Percentiles rank a stretch among this genome's conserved stretches.
Evolutionary conservation across 2,329 filamentous ascomycete species (phyloP).

Genomic region (Phyllosticta capitalensis): DNA sequence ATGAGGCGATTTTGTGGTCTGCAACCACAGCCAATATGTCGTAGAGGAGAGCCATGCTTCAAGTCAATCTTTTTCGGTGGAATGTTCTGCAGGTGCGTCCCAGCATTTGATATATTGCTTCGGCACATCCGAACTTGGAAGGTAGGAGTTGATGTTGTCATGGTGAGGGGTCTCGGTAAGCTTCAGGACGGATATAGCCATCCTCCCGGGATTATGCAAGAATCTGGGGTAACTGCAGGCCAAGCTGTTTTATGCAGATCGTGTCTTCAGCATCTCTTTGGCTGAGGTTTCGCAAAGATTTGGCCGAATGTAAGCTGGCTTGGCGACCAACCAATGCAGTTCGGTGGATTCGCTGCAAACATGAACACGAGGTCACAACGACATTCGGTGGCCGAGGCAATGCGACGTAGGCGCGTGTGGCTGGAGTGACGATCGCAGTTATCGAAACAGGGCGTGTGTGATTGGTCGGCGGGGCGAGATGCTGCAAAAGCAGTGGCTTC

Average conservation of each 20-base stretch:
- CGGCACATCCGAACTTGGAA: too few relatives aligned
- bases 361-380: neutral
- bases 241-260: too few relatives aligned
- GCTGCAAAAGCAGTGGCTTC: too few relatives aligned
- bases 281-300: neutral
- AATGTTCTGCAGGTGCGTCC: too few relatives aligned
- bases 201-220: neutral
- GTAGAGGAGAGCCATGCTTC: conserved; percentile 4
- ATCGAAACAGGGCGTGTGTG: neutral
- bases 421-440: neutral
- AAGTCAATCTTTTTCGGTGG: neutral
- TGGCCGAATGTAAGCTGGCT: too few relatives aligned
- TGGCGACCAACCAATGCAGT: neutral
- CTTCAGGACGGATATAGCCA: neutral
- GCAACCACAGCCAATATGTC: neutral
- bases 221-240: neutral
- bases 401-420: neutral
- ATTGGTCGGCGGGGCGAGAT: neutral
- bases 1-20: neutral
- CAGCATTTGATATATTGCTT: too few relatives aligned
- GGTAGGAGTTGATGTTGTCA: neutral
- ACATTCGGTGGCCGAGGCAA: neutral
- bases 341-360: neutral
- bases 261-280: too few relatives aligned
- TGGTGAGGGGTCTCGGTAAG: neutral